phyloP scores from a whole-genome alignment of 2,329 filamentous ascomycete genomes.

The Pseudogymnoascus sp. region DNA sequence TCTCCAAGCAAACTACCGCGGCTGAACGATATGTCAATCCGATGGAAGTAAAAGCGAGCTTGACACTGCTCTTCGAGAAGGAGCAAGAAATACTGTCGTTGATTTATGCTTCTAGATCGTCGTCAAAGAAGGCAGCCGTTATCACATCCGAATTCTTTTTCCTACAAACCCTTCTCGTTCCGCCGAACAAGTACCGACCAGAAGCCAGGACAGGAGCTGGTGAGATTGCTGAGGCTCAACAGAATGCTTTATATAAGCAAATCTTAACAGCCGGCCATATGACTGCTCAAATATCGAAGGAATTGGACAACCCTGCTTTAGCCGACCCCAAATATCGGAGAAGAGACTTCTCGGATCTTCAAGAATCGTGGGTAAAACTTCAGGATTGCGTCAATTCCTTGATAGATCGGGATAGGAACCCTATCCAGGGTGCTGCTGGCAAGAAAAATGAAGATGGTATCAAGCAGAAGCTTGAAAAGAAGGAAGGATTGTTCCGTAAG shows the following conservation, averaged over 20 bases:
- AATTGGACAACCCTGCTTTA: slow-evolving; percentile 39
- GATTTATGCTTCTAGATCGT: slow-evolving; percentile 67
- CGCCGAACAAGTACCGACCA: slow-evolving; percentile 85
- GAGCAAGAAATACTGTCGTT: slow-evolving; percentile 77
- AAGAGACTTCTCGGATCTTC: slow-evolving; percentile 65
- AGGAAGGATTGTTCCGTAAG: slow-evolving; percentile 95
- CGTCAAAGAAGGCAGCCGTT: slow-evolving; percentile 45
- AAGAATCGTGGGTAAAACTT: slow-evolving; percentile 72
- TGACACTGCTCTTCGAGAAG: slow-evolving; percentile 74
- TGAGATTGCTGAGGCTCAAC: slow-evolving; percentile 77
- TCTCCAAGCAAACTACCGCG: slow-evolving; percentile 30
- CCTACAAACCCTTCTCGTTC: slow-evolving; percentile 74
- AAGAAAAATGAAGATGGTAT: slow-evolving; percentile 83
- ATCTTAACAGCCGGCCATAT: slow-evolving; percentile 69
- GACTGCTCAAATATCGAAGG: slow-evolving; percentile 65
- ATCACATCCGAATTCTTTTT: slow-evolving; percentile 92
- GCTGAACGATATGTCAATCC: slow-evolving; percentile 71
- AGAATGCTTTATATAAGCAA: slow-evolving; percentile 79
- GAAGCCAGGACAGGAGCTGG: slow-evolving; percentile 74
- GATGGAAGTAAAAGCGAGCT: slow-evolving; percentile 71
- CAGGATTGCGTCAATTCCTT: slow-evolving; percentile 90
- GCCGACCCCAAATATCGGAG: slow-evolving; percentile 33
- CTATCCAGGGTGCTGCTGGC: slow-evolving; percentile 67
- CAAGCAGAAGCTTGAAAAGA: slow-evolving; percentile 97
- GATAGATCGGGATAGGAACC: slow-evolving; percentile 82